Evolutionary conservation across 306 rosid genomes (phyloP).

Genomic region (Sophora flavescens): DNA sequence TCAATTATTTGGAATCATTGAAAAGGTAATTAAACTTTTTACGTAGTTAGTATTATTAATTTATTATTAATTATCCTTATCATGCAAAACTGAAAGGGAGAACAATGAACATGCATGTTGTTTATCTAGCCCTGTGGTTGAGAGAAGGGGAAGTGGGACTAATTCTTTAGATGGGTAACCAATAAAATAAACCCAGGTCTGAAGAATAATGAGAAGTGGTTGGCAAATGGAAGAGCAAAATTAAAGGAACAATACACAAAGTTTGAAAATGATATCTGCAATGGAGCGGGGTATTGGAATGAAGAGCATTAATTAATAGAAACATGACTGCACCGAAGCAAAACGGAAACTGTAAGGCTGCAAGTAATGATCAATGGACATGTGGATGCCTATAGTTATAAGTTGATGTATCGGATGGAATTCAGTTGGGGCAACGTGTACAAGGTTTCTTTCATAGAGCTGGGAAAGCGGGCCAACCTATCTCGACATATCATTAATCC

Average conservation of each 20-base stretch:
- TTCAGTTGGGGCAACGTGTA: no score
- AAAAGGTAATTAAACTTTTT: constrained; percentile 5
- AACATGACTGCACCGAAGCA: neutral
- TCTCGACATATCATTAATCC: no score
- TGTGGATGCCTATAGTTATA: no score
- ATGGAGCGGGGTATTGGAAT: neutral
- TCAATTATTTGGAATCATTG: neutral
- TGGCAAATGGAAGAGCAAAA: neutral
- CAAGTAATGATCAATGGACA: neutral
- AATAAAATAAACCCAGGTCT: neutral
- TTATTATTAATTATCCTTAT: neutral
- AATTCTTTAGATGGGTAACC: neutral
- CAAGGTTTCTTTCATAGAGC: no score
- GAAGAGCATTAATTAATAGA: neutral
- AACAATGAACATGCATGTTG: no score
- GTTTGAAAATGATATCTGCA: neutral
- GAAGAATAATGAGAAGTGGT: no score
- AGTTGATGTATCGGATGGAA: no score
- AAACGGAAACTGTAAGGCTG: neutral
- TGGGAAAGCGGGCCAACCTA: no score
- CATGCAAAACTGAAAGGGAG: neutral
- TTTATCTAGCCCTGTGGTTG: neutral
- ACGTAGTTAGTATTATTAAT: neutral
- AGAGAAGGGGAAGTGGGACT: neutral
- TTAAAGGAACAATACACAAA: neutral